Base-by-base conservation (phyloP, 129 eudicot species). In the Helianthus tuberosus region DNA sequence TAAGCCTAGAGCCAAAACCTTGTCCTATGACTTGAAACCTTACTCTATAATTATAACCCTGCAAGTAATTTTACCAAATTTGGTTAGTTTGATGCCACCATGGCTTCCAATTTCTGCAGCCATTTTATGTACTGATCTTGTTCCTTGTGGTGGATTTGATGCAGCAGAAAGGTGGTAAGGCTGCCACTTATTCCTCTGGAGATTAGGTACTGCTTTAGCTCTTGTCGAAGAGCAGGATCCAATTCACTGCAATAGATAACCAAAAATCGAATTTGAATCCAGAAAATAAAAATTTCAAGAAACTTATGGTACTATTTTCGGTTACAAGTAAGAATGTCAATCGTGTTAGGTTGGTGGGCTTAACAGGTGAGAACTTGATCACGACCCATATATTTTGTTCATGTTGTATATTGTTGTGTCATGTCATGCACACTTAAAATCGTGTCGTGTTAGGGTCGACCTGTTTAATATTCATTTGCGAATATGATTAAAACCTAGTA, bases 101-200 rank as follows among this genome's bases (percentile, higher is more conserved):
- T 55, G 49, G 60, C 83, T 82, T 81, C 86, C 27, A 92, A 69
- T 35, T 82, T 92, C 49, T 89, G 89, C 77, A 89, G 66, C 98
- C 96, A 92, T 68, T 72, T 80, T 46, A 84, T 77, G 63, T 89
- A 92, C 64, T 92, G 98, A 44, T 55, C 77, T 76, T 92, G 93
- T 86, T 92, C 98, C 82, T 89, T 87, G 43, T 73, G 84, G 66
- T 92, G 96, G 58, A 92, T 80, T 71, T 89, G 91, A 58, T 71
- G 81, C 35, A 89, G 88, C 66, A 92, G 87, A 76, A 76, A 89
- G 74, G 77, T 80, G 47, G 84, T 53, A 5, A 92, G 75, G 80
- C 73, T 78, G 77, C 85, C 71, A 16, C 80, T 80, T 11, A 92
- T 85, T 15, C 98, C 98, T 80, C 86, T 87, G 27, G 88, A 76